Base-by-base conservation (phyloP, 345 rosid genomes). In the Gossypium bickii region DNA sequence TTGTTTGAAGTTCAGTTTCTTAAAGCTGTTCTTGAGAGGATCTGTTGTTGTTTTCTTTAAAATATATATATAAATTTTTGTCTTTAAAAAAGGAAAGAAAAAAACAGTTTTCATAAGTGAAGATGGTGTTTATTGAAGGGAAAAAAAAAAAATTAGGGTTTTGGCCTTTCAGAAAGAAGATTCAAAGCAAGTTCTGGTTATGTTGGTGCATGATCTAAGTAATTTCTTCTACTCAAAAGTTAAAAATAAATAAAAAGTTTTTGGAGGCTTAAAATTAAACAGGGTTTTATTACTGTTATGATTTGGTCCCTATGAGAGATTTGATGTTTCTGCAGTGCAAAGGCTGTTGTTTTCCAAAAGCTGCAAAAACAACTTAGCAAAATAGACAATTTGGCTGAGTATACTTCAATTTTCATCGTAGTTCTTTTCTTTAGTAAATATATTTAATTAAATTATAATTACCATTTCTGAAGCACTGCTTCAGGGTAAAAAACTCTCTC, bases 301-400 rank as follows among this genome's bases (percentile, higher is more conserved):
- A 61, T 61, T 61, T 61, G 66, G 44, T 61, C 18, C 44, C 18
- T 34, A 34, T 48, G 52, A 29, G 18, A 29, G 66, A 61, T 29
- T 34, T 15, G 66, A 61, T 61, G 66, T 7, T 61, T 60, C 27
- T 61, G 66, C 66, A 61, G 66, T 61, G 66, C 45, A 61, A 48
- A 48, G 52, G 0, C 52, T 48, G 3, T 48, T 4, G 52, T 48
- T 48, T 48, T 11, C 7, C 7, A 34, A 66, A 76, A 73, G 80
- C 82, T 77, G 81, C 72, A 78, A 71, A 77, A 60, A 43, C 53
- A 34, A 72, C 62, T 75, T 55, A 15, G 60, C 44, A 20, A 48
- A 45, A 12, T 52, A 38, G 53, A 62, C 38, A 18, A 44, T 7
- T 43, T 25, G n/a, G 13, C 43, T 10, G 49, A 18, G 20, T 15